Evolutionary conservation across 116 monocot species (phyloP).

Genomic region (Phalaenopsis hybrid): DNA sequence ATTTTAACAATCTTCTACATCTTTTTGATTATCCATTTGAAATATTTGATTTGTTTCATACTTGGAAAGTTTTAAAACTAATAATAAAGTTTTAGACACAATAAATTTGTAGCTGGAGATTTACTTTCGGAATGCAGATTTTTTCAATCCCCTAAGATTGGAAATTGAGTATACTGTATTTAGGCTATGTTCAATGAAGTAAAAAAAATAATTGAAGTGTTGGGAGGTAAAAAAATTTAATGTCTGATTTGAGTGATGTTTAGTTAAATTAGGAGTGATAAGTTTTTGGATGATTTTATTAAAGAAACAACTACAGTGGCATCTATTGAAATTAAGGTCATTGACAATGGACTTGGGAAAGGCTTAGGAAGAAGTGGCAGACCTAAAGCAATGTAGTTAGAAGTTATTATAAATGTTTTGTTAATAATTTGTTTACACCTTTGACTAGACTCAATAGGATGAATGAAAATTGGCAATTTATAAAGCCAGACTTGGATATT

Average conservation of each 20-base stretch:
- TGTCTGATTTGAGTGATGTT: background rate
- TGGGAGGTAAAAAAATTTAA: background rate
- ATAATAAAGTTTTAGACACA: background rate
- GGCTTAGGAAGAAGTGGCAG: too few species aligned
- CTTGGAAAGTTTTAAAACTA: background rate
- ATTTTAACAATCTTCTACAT: background rate
- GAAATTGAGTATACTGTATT: background rate
- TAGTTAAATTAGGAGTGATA: background rate
- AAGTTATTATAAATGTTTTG: too few species aligned
- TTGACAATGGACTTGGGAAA: background rate
- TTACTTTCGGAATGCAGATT: background rate
- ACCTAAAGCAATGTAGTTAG: too few species aligned
- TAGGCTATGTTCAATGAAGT: background rate
- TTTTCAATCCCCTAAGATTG: background rate
- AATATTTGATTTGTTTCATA: background rate
- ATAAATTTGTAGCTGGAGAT: background rate
- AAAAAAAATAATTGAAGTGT: background rate
- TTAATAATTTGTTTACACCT: too few species aligned
- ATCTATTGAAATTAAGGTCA: background rate
- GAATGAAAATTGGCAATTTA: too few species aligned
- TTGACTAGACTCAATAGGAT: too few species aligned
- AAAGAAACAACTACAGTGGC: background rate
- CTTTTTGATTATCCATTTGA: background rate
- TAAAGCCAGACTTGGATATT: too few species aligned
- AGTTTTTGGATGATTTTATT: background rate